Base-by-base conservation (phyloP, 352 stramenopile genomes). In the Phytophthora crassamura region DNA sequence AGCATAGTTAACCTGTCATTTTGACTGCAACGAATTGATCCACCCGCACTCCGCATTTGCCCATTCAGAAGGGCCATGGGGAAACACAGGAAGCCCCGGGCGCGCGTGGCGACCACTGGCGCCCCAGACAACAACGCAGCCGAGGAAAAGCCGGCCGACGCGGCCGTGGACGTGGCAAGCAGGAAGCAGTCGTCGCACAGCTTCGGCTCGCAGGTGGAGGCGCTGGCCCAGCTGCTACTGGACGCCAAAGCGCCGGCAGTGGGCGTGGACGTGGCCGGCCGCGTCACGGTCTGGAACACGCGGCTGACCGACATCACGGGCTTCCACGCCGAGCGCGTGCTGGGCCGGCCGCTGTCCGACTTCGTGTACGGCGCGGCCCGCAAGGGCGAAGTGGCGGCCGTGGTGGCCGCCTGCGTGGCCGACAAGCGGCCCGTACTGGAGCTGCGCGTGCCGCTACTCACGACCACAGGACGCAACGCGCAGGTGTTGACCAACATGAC, bases 241-340 rank as follows among this genome's bases (percentile, higher is more conserved):
- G 84, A 80, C 32, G 82, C 86, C 15, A 89, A 88, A 53, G 78
- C 80, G 51, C 79, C 85, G 1, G 84, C 88, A 12, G 64, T 93
- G 33, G 84, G 78, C 49, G 69, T 91, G 16, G 77, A 86, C 45
- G 33, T 74, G 7, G 39, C 69, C 11, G 80, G 82, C 15, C 22
- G 61, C 34, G 79, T 93, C 20, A 89, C 69, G 32, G 63, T 88
- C 61, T 93, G 84, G 84, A 93, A 93, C 72, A 64, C 64, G 34
- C 69, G 67, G n/a, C 39, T 88, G 50, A 64, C 41, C 35, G 69
- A 73, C 32, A 77, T 91, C 46, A 91, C 79, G 55, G 78, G 83
- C 42, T 86, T 87, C 40, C 36, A 63, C 7, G 53, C 64, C 36
- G 53, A 49, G 22, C 63, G 74, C 11, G 80, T 88, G 25, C 56